These are phyloP conservation scores for Saccharomyces eubayanus DNA, from an alignment of 805 yeast genomes.

Conservation along the genomic window DNA sequence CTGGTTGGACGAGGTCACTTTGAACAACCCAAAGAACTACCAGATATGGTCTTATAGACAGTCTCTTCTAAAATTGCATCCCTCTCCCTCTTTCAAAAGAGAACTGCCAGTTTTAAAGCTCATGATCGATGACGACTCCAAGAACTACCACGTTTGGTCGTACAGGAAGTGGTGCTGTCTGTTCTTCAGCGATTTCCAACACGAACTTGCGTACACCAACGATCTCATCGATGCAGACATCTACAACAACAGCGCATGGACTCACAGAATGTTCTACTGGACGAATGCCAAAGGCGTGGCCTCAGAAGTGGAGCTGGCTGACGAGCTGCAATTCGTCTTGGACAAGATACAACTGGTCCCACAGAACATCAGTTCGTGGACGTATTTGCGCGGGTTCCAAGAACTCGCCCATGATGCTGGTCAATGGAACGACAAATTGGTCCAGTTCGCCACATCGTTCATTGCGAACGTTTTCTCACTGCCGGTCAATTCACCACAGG, in stretches of 20 bases:
- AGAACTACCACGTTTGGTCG: conserved; percentile 96
- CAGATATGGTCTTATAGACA: conserved; percentile 96
- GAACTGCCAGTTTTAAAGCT: conserved; percentile 59
- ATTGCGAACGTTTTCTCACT: conserved; percentile 27
- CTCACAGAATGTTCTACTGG: conserved; percentile 62
- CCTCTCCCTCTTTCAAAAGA: conserved; percentile 30
- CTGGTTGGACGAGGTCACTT: conserved; percentile 72
- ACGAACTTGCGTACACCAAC: conserved; percentile 47
- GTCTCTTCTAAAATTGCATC: conserved; percentile 40
- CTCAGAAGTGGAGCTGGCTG: conserved; percentile 20
- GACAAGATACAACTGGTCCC: conserved; percentile 52
- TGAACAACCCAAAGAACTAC: conserved; percentile 79
- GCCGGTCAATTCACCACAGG: conserved; percentile 14
- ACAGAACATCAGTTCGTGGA: conserved; percentile 81
- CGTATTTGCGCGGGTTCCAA: conserved; percentile 59
- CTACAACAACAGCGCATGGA: conserved; percentile 91
- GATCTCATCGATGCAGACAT: conserved; percentile 51
- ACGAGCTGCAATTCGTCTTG: conserved; percentile 49
- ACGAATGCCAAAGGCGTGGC: conserved; percentile 17
- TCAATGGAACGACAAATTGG: conserved; percentile 33
- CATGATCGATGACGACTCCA: conserved; percentile 71
- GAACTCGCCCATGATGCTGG: conserved; percentile 15
- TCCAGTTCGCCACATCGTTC: conserved; percentile 39
- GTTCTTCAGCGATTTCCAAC: conserved; percentile 40
- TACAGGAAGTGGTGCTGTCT: conserved; percentile 77